These are phyloP conservation scores for Nidularia pulvinata DNA, from an alignment of 768 basidiomycete genomes.

Conservation along the genomic window DNA sequence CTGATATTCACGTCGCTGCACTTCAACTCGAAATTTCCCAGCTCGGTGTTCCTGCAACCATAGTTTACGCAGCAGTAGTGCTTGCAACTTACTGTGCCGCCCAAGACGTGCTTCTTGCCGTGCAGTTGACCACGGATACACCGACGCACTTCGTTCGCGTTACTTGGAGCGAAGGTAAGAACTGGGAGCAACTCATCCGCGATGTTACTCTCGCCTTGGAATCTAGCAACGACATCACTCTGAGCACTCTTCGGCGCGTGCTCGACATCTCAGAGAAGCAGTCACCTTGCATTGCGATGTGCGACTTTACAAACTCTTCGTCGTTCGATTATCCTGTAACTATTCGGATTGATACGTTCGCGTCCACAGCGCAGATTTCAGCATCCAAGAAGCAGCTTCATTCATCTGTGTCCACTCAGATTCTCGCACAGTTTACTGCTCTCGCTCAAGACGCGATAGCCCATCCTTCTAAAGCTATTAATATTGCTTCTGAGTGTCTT, in stretches of 20 bases:
- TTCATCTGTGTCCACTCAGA: constrained; percentile 18
- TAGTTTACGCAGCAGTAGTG: constrained; percentile 19
- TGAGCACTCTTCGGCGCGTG: constrained; percentile 6
- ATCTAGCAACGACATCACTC: background rate
- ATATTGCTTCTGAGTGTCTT: constrained; percentile 6
- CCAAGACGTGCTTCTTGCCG: constrained; percentile 23
- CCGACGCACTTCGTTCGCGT: constrained; percentile 13
- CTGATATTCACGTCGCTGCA: constrained; percentile 5
- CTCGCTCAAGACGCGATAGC: constrained; percentile 12
- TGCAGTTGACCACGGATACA: constrained; percentile 6
- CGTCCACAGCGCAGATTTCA: constrained; percentile 8
- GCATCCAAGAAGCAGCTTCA: constrained; percentile 13
- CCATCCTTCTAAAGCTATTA: constrained; percentile 7
- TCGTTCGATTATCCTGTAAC: constrained; percentile 12
- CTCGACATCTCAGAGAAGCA: constrained; percentile 20
- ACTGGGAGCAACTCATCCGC: constrained; percentile 15
- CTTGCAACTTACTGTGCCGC: constrained; percentile 24
- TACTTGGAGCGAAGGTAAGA: constrained; percentile 16
- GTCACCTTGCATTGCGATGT: constrained; percentile 22
- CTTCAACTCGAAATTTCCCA: constrained; percentile 2
- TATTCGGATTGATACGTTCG: constrained; percentile 10
- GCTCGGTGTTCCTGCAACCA: constrained; percentile 7
- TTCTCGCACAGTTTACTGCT: constrained; percentile 19
- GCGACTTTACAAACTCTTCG: constrained; percentile 9
- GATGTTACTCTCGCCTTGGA: background rate